Evolutionary conservation across 1,284 basidiomycete species (phyloP).

Genomic region (Sanguinoderma infundibulare): DNA sequence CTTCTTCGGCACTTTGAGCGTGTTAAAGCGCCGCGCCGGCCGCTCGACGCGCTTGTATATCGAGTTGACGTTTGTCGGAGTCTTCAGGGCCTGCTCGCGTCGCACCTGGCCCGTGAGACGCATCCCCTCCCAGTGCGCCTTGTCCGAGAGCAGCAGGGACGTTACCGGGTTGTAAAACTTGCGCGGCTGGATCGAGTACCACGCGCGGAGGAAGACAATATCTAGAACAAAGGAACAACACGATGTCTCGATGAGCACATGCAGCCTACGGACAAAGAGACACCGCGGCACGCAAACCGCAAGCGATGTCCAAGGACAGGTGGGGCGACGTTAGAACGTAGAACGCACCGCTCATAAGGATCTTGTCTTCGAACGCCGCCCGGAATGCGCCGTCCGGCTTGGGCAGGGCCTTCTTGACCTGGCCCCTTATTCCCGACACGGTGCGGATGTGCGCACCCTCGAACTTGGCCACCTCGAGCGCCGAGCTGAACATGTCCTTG

Average conservation of each 20-base stretch:
- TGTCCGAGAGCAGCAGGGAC: slow-evolving; percentile 84
- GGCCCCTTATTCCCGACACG: slow-evolving; percentile 94
- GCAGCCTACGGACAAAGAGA: not conserved
- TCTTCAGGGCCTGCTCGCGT: slow-evolving; percentile 82
- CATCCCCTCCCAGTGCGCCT: slow-evolving; percentile 89
- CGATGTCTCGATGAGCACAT: not conserved
- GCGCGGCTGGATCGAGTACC: slow-evolving; percentile 95
- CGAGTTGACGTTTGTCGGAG: slow-evolving; percentile 85
- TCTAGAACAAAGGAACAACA: slow-evolving; percentile 52
- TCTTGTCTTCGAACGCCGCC: slow-evolving; percentile 98
- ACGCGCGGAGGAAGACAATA: slow-evolving; percentile 94
- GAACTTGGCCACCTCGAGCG: slow-evolving; percentile 97
- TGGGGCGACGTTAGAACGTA: slow-evolving; percentile 35
- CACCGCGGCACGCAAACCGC: not conserved
- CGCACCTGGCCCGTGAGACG: slow-evolving; percentile 94
- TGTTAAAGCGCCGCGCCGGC: slow-evolving; percentile 86
- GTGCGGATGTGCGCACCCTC: slow-evolving; percentile 97
- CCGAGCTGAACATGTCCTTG: slow-evolving; percentile 95
- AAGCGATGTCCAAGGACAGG: not conserved
- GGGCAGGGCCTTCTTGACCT: slow-evolving; percentile 93
- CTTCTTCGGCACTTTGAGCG: slow-evolving; percentile 87
- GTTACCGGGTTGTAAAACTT: slow-evolving; percentile 98
- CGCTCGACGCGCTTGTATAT: slow-evolving; percentile 88
- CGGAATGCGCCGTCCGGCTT: slow-evolving; percentile 96
- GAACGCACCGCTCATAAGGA: slow-evolving; percentile 89